phyloP scores from a whole-genome alignment of 495 filamentous ascomycete species.

The Pseudomonodictys pantanalensis region DNA sequence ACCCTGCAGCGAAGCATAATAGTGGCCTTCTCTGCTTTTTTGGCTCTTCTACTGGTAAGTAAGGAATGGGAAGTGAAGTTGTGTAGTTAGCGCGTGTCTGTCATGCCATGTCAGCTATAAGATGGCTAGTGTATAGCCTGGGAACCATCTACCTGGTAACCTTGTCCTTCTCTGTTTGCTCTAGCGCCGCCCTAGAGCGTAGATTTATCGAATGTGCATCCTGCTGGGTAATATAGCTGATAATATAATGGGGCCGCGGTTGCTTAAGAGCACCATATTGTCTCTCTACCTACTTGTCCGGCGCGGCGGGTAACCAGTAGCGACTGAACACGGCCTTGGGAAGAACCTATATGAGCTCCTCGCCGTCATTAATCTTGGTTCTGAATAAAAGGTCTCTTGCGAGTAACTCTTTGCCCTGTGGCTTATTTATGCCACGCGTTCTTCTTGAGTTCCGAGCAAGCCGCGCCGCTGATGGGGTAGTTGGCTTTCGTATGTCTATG shows the following conservation, averaged over 20 bases:
- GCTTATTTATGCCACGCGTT: constrained; percentile 16
- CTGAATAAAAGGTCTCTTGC: constrained; percentile 16
- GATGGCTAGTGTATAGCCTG: constrained; percentile 3
- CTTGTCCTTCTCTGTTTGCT: constrained; percentile 16
- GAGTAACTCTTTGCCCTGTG: constrained; percentile 16
- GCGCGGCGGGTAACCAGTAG: constrained; percentile 17
- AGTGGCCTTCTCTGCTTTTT: constrained; percentile 18
- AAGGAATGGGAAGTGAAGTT: constrained; percentile 13
- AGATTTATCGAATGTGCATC: constrained; percentile 18
- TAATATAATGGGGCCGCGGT: constrained; percentile 16
- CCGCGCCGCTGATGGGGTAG: constrained; percentile 16
- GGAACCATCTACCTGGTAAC: constrained; percentile 9
- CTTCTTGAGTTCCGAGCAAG: constrained; percentile 16
- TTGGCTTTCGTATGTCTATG: constrained; percentile 19
- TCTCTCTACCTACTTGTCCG: constrained; percentile 18
- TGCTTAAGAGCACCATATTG: constrained; percentile 20
- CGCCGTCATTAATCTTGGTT: constrained; percentile 13
- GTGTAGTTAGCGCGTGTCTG: constrained; percentile 12
- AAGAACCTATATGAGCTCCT: constrained; percentile 20
- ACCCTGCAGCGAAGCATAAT: constrained; percentile 16
- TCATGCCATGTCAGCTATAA: constrained; percentile 10
- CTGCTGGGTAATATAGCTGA: constrained; percentile 21
- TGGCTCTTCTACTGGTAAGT: constrained; percentile 17
- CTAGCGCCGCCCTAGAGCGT: constrained; percentile 11
- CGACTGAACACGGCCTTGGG: constrained; percentile 12